Conservation (phyloP, 805 yeast species). For the Hanseniaspora mollemarum region DNA sequence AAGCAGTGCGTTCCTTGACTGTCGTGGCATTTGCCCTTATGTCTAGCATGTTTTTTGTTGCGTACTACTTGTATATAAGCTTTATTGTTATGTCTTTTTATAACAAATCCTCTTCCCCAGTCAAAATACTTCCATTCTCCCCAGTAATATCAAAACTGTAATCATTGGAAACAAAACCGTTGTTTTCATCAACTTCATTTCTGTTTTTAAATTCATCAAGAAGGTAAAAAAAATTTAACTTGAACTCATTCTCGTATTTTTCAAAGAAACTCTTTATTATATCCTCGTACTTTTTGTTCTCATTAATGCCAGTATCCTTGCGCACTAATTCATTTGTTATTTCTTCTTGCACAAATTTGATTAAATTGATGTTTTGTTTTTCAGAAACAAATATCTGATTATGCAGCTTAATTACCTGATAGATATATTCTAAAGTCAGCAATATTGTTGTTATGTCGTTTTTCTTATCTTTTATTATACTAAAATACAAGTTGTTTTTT, state of each 20-base stretch:
- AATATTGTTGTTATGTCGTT: background rate
- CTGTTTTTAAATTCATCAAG: slow-evolving; percentile 4
- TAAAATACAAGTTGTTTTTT: background rate
- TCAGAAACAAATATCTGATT: background rate
- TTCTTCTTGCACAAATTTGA: background rate
- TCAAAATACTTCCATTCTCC: background rate
- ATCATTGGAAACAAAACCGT: background rate
- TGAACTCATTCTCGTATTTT: background rate
- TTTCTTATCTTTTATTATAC: background rate
- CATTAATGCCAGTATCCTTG: background rate
- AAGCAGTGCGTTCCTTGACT: no score
- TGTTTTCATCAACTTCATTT: background rate
- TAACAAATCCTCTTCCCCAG: background rate
- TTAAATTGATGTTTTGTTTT: background rate
- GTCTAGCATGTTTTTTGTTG: no score
- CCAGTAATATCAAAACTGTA: background rate
- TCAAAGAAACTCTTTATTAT: slow-evolving; percentile 1
- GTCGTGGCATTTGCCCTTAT: no score
- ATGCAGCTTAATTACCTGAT: background rate
- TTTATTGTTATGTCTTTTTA: no score
- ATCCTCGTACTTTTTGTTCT: slow-evolving; percentile 1
- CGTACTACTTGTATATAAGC: no score
- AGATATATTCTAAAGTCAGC: background rate
- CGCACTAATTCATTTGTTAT: background rate
- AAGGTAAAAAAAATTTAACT: background rate